Evolutionary conservation across 176 grass and related monocot species (phyloP).

Genomic region (Ensete ventricosum): DNA sequence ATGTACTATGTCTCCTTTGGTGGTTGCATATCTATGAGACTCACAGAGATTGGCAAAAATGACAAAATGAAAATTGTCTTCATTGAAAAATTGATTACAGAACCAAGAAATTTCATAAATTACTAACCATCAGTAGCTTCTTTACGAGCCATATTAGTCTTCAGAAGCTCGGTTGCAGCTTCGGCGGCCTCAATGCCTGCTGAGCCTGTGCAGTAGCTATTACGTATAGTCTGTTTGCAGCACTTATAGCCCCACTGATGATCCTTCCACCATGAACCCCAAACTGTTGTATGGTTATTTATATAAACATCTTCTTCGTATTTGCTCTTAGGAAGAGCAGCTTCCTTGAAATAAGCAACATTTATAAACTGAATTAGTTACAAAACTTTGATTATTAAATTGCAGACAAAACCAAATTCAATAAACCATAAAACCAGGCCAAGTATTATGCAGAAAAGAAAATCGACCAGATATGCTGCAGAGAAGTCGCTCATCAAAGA

Average conservation of each 20-base stretch:
- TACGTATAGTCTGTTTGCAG: conserved; percentile 64
- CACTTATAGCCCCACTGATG: conserved; percentile 98
- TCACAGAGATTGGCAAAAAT: no score
- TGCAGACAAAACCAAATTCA: not conserved
- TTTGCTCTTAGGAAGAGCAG: conserved; percentile 78
- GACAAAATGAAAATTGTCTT: no score
- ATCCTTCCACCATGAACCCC: conserved; percentile 99
- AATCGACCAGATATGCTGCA: no score
- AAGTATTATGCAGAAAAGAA: no score
- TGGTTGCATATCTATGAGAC: no score
- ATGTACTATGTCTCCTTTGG: no score
- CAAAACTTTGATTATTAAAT: no score
- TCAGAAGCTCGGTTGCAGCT: conserved; percentile 76
- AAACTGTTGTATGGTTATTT: conserved; percentile 78
- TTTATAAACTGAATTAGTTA: not conserved
- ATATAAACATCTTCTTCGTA: conserved; percentile 87
- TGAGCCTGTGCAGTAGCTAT: conserved; percentile 89
- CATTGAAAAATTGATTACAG: no score
- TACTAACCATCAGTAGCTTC: conserved; percentile 61
- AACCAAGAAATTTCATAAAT: not conserved
- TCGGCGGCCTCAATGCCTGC: conserved; percentile 90
- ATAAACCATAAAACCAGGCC: not conserved
- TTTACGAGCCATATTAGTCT: conserved; percentile 78
- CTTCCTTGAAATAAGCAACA: conserved; percentile 39
- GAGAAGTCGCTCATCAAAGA: no score